Conservation (phyloP, 176 grass and related monocot genomes). For the Dactylis glomerata region DNA sequence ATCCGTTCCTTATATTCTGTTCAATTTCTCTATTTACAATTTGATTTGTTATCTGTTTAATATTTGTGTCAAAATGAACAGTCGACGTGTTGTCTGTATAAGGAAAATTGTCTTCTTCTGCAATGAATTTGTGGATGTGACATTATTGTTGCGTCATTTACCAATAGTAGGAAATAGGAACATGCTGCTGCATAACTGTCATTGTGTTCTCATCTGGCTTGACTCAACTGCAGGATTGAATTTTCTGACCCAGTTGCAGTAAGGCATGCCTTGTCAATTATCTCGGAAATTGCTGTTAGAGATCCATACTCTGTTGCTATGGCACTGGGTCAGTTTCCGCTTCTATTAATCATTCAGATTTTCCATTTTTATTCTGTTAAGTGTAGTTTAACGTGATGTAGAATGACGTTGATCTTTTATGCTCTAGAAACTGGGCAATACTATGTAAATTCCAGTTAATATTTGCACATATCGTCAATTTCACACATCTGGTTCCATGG, state of each 20-base stretch:
- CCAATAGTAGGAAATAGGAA: neutral
- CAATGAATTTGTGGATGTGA: neutral
- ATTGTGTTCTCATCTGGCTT: slow-evolving; percentile 24
- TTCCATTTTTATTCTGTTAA: slow-evolving; percentile 17
- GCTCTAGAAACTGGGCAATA: neutral
- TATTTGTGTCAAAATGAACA: slow-evolving; percentile 10
- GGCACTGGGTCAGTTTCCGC: slow-evolving; percentile 77
- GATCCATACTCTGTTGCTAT: slow-evolving; percentile 98
- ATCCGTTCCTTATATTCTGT: slow-evolving; percentile 10
- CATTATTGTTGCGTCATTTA: neutral
- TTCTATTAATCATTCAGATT: neutral
- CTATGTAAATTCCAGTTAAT: neutral
- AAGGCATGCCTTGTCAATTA: slow-evolving; percentile 86
- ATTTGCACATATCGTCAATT: slow-evolving; percentile 17
- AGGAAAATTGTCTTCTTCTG: slow-evolving; percentile 3
- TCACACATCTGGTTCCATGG: neutral
- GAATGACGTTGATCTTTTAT: neutral
- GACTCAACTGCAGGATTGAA: slow-evolving; percentile 66
- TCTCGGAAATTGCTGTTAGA: slow-evolving; percentile 85
- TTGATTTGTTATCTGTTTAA: neutral
- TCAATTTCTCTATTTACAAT: neutral
- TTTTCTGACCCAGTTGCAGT: slow-evolving; percentile 98
- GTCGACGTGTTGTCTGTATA: neutral
- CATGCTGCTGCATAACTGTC: neutral
- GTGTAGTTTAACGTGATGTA: neutral